These are phyloP conservation scores for Lepidium sativum DNA, from an alignment of 345 rosid genomes.

Conservation along the genomic window DNA sequence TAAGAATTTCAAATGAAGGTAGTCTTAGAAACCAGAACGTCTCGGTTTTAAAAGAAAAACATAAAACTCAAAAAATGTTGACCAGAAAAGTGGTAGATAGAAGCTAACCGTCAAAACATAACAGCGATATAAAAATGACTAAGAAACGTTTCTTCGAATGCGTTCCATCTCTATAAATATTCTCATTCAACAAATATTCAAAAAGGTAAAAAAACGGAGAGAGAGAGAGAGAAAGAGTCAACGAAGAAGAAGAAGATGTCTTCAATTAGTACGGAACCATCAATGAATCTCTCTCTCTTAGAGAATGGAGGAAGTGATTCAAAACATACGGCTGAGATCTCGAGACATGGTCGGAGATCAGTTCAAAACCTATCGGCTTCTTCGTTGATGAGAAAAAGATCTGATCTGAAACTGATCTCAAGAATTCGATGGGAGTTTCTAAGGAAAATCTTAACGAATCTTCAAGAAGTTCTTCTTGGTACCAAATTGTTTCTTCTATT, in stretches of 20 bases:
- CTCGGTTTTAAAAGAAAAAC: no score
- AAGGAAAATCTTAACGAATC: slow-evolving; percentile 10
- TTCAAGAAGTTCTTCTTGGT: slow-evolving; percentile 28
- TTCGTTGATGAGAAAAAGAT: slow-evolving; percentile 24
- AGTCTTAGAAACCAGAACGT: no score
- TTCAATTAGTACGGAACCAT: slow-evolving; percentile 13
- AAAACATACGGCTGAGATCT: slow-evolving; percentile 1
- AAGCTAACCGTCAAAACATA: background rate
- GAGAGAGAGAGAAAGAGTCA: background rate
- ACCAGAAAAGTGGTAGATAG: no score
- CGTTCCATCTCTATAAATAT: background rate
- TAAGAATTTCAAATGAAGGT: no score
- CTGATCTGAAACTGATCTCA: slow-evolving; percentile 27
- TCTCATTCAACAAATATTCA: background rate
- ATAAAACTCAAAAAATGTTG: no score
- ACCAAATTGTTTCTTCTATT: slow-evolving; percentile 24
- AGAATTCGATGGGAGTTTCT: slow-evolving; percentile 18
- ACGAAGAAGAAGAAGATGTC: slow-evolving; percentile 26
- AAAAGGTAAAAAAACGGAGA: background rate
- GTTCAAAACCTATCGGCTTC: slow-evolving; percentile 19
- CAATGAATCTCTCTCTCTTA: slow-evolving; percentile 2
- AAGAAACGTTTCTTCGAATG: background rate
- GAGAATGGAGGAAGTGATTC: slow-evolving; percentile 16
- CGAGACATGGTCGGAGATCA: slow-evolving; percentile 13
- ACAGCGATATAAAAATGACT: background rate